These are phyloP conservation scores for Pythium rhizo-oryzae DNA, from an alignment of 352 stramenopile species.

Conservation along the genomic window DNA sequence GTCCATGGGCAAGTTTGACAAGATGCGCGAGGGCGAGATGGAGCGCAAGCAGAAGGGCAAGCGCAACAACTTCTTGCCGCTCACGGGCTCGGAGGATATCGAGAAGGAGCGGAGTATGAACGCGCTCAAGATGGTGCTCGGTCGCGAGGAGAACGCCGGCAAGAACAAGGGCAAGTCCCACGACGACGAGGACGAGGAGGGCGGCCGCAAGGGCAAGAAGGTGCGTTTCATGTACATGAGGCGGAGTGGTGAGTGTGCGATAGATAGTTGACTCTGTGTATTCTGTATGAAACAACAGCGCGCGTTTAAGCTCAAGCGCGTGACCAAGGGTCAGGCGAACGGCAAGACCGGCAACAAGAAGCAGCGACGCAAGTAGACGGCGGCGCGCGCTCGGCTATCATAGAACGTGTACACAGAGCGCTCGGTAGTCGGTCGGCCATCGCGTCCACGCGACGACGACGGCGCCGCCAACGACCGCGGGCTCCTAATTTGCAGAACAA, in stretches of 20 bases:
- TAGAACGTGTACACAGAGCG: constrained; percentile 9
- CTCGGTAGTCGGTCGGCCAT: too few relatives aligned
- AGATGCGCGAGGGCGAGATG: constrained; percentile 91
- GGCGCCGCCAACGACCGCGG: background rate
- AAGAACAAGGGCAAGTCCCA: constrained; percentile 66
- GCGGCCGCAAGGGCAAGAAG: constrained; percentile 63
- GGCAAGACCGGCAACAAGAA: constrained; percentile 39
- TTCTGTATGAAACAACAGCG: constrained; percentile 10
- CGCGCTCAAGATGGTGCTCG: constrained; percentile 72
- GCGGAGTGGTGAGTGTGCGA: background rate
- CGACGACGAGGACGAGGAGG: constrained; percentile 59
- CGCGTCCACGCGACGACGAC: too few relatives aligned
- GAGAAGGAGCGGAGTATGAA: constrained; percentile 87
- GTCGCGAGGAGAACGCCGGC: constrained; percentile 75
- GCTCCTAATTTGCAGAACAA: constrained; percentile 18
- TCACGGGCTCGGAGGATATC: constrained; percentile 66
- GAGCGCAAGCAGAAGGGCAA: constrained; percentile 89
- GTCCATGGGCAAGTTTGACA: constrained; percentile 95
- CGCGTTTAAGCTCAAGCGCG: constrained; percentile 61
- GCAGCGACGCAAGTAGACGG: constrained; percentile 54
- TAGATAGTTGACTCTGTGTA: too few relatives aligned
- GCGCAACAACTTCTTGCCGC: constrained; percentile 80
- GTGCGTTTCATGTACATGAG: too few relatives aligned
- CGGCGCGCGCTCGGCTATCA: constrained; percentile 6
- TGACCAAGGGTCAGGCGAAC: constrained; percentile 68